Evolutionary conservation across 306 rosid genomes (phyloP), one percentile per base, ranked within the genome.

Genomic region (Prinsepia uniflora): DNA sequence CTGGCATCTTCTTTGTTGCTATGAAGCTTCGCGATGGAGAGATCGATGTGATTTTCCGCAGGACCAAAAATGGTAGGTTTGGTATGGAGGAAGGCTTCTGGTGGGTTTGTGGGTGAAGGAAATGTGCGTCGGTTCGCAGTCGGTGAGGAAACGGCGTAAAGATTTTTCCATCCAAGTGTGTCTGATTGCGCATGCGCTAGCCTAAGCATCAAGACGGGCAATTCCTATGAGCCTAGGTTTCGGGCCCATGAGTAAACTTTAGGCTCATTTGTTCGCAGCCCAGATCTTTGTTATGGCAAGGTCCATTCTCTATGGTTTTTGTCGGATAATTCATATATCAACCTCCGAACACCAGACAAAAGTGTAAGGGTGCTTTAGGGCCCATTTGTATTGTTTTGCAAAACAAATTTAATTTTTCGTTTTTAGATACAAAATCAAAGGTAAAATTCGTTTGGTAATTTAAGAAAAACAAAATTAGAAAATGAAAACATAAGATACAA

Each of bases 1-100:
- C 86, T 14, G 95, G 79, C 99, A 91, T 91, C 20, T 1, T 62
- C 47, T 19, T 1, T 8, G 17, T 57, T 8, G 20, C 61, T 55
- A 46, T 46, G 49, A 5, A 46, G 49, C 49, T 46, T 46, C 49
- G 49, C 49, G 49, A 11, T 46, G 14, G 10, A 46, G 49, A 46
- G 48, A 24, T 45, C 48, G 63, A 36, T 85, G 42, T 15, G 30
- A 67, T 30, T 44, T 24, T 60, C 34, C 7, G 42, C 52, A 64
- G 68, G 42, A 19, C 34, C 36, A 44, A 58, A 58, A 71, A 1
- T 30, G 40, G 12, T 72, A 47, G 63, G 58, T 30, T 50, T 15
- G 22, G 1, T 13, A 13, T 5, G 20, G 34, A 6, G 43, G 65
- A 55, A 30, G 64, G 36, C 18, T 36, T 36, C 15, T 5, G n/a